Percentiles rank a stretch among this genome's conserved stretches.
Evolutionary conservation across 1,284 basidiomycete species (phyloP).

Genomic region (Pascua guehoae): DNA sequence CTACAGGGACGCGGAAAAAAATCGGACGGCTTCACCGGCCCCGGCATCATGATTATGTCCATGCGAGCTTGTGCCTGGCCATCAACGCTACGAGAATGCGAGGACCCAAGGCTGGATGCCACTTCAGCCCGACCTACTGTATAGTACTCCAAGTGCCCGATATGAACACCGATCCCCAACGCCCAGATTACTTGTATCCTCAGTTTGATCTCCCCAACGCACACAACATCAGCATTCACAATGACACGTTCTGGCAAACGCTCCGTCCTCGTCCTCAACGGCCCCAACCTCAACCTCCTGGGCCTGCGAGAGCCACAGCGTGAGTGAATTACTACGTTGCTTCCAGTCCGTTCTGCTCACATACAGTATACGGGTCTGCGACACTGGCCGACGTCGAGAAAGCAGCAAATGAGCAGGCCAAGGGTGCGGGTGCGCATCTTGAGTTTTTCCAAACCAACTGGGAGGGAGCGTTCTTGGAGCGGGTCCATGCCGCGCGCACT

Average conservation of each 20-base stretch:
- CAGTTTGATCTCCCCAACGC: neutral
- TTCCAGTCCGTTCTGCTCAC: neutral
- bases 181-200: neutral
- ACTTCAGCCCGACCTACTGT: no score
- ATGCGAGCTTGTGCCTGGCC: no score
- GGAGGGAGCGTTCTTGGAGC: conserved; percentile 44
- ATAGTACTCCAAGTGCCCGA: no score
- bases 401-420: conserved; percentile 13
- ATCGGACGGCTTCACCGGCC: no score
- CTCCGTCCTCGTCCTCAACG: conserved; percentile 29
- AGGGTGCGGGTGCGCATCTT: conserved; percentile 14
- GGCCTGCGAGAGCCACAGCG: conserved; percentile 45
- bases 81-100: no score
- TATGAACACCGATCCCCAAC: no score
- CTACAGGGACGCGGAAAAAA: no score
- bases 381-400: conserved; percentile 37
- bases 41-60: no score
- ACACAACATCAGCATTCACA: neutral
- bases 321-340: neutral
- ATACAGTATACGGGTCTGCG: conserved; percentile 37
- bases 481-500: conserved; percentile 36
- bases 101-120: no score
- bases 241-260: conserved; percentile 6
- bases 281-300: conserved; percentile 47
- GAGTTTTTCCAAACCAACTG: conserved; percentile 43